These are phyloP conservation scores for Ochromonas danica DNA, from an alignment of 108 stramenopile species.

Conservation along the genomic window DNA sequence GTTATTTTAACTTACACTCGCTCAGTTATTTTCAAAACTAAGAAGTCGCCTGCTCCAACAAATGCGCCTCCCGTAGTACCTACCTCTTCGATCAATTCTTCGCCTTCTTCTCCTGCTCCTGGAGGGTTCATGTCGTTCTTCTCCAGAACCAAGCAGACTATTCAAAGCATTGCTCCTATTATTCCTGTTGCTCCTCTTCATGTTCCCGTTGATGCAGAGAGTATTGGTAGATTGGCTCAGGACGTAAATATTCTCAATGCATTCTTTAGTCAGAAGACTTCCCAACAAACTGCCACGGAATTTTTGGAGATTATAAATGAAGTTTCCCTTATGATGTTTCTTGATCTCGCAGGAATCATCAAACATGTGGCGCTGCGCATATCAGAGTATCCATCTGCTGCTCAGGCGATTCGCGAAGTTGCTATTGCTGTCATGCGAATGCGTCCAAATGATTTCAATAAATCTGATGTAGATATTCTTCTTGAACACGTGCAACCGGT, in stretches of 20 bases:
- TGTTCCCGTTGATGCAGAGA: neutral
- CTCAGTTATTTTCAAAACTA: neutral
- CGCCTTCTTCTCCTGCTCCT: no score
- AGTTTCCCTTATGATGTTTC: neutral
- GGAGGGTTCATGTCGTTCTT: neutral
- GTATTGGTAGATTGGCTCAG: neutral
- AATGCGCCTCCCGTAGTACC: neutral
- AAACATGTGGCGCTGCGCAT: neutral
- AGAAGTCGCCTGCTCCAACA: neutral
- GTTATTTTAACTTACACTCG: constrained; percentile 10
- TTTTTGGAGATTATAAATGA: constrained; percentile 21
- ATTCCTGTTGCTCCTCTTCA: neutral
- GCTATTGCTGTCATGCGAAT: neutral
- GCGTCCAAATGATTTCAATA: neutral
- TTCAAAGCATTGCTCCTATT: neutral
- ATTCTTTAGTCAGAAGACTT: neutral
- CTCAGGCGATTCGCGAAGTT: neutral
- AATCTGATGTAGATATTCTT: neutral
- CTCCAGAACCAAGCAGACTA: neutral
- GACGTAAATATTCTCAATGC: constrained; percentile 13
- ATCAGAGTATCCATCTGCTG: neutral
- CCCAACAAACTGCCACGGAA: neutral
- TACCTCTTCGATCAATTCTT: no score
- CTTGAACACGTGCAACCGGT: neutral
- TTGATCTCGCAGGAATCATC: neutral